Evolutionary conservation across 768 basidiomycete genomes (phyloP), one percentile per base, ranked within the genome.

Genomic region (Suillus decipiens): DNA sequence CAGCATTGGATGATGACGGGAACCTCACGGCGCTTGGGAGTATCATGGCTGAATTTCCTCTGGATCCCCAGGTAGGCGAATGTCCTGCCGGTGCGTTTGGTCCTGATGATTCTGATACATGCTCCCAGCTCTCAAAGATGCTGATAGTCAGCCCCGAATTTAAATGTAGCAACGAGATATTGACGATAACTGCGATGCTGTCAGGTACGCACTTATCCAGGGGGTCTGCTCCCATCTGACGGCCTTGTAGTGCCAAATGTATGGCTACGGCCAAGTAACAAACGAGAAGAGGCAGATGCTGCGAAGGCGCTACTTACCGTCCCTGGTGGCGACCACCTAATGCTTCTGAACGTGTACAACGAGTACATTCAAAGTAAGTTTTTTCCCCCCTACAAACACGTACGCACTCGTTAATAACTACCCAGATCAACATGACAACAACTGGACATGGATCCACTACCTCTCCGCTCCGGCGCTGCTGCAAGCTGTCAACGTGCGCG

Each of bases 1-100:
- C 90, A 7, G 96, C 96, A 1, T 80, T 99, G 64, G 95, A 99
- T 71, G 95, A 98, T 68, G 95, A 97, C 3, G 96, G 97, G 12
- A 87, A 93, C 59, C 75, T 99, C 62, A 99, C 97, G 1, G 76
- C 87, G 0, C 79, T 99, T 9, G 97, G 97, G 5, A 80, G 78
- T 42, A 89, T 94, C 64, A 98, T 99, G 96, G 96, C 97, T 0
- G 95, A 98, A 69, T 99, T 99, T 81, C 97, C 96, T 14, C 83
- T 99, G n/a, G 97, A 99, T 75, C 97, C 96, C 45, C 96, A 96
- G 82, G 92, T 91, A 67, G 43, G 81, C 64, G 12, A 28, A 1
- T 39, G 2, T 1, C 1, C 10, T 53, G n/a, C 5, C 1, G n/a
- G 50, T 3, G 34, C 1, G 11, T 19, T 34, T 5, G 22, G 31